Base-by-base conservation (phyloP, 441 rosid species). In the Breynia disticha region DNA sequence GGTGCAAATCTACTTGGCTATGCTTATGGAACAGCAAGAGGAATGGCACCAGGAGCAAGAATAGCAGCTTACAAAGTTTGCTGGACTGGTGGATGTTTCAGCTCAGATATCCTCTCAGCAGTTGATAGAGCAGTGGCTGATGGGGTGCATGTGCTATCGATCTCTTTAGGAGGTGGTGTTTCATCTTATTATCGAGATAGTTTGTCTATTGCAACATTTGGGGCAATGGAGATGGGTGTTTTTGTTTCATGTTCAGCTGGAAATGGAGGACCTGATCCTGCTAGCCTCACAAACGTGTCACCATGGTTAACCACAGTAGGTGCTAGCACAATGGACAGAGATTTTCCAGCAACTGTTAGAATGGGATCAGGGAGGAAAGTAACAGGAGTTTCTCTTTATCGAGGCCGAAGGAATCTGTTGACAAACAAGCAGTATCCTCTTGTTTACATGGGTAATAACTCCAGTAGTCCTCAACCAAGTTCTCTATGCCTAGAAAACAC, bases 161-260 rank as follows among this genome's bases (percentile, higher is more conserved):
- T 90, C 28, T 87, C 96, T 7, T 83, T 90, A 4, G 97, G 97
- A 0, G 80, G 87, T 0, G 96, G 87, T 1, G 85, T 95, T 35
- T 80, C 87, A 1, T 69, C 72, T 32, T 84, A 87, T 42, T 70
- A 78, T 58, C 57, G 39, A 4, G 96, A 90, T 50, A 82, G 83
- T 10, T 84, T 87, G 16, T 87, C 96, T 2, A 79, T 90, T 43
- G 96, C 95, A 10, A 80, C 95, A 17, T 87, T 87, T 20, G 89
- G 95, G 32, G 96, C 97, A 0, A 71, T 52, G 20, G 66, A 67
- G 16, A 75, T 78, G 50, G 97, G 91, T 0, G 66, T 87, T 53
- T 69, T 87, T 2, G 96, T 90, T 16, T 86, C 96, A 0, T 84
- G 95, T 64, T 87, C 95, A 0, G 97, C 97, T 0, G 97, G 97